Base-by-base conservation (phyloP, 805 yeast species). In the Spathaspora passalidarum region DNA sequence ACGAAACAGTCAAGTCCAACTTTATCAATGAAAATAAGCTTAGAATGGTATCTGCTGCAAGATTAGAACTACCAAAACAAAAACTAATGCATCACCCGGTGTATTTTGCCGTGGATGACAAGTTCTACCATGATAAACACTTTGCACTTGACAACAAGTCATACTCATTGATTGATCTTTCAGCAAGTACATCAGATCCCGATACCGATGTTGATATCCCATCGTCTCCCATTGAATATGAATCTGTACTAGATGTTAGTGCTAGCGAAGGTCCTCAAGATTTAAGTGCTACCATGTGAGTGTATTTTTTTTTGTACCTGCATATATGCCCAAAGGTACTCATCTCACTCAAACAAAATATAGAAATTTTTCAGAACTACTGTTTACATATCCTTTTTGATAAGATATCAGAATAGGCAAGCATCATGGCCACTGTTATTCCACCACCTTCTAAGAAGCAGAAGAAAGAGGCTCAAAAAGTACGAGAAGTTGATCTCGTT, bases 401-500 rank as follows among this genome's bases (percentile, higher is more conserved):
- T 13, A 29, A 13, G 4, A 8, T 11, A 5, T n/a, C 14, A 9
- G 16, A 11, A 26, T 7, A 11, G 14, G 14, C 6, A n/a, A 4
- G 3, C 14, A 50, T 8, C 20, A 91, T 92, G 98, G 94, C 98
- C 43, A 94, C 98, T 0, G 73, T 88, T 38, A 65, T 94, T 40
- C 99, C 99, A 20, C 98, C 97, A 35, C 96, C 88, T 17, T 85
- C 96, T 1, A 92, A 94, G 65, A 88, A 82, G 60, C 96, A 88
- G 62, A 87, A 78, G 65, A 81, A 82, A 61, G 87, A 77, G 51
- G 96, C 95, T 4, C 97, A 90, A 62, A 75, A 80, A 61, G 87
- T 88, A 7, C 81, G 84, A 46, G 92, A 86, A 43, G 84, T 86
- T 21, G 84, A 80, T 43, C 63, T 86, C 9, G 69, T 86, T 14